phyloP scores from a whole-genome alignment of 306 rosid genomes.

The Trifolium repens region DNA sequence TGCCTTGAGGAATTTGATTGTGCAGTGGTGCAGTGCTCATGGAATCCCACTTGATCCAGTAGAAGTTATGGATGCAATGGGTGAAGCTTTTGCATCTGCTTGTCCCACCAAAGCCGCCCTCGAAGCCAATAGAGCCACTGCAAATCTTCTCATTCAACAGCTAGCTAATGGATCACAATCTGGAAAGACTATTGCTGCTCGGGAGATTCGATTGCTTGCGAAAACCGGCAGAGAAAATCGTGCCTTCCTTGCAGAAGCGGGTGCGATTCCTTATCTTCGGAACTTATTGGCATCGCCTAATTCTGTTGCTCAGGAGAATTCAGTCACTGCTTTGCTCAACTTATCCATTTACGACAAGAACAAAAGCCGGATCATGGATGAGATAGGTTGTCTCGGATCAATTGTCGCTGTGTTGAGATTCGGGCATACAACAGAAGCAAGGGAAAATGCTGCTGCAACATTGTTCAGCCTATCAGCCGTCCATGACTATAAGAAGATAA shows the following conservation, averaged over 20 bases:
- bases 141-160: slow-evolving; percentile 69
- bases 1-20: slow-evolving; percentile 81
- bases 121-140: slow-evolving; percentile 79
- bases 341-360: slow-evolving; percentile 84
- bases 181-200: slow-evolving; percentile 79
- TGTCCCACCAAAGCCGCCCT: slow-evolving; percentile 74
- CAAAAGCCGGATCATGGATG: slow-evolving; percentile 83
- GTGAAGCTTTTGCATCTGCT: slow-evolving; percentile 61
- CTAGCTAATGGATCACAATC: slow-evolving; percentile 65
- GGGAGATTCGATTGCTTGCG: slow-evolving; percentile 83
- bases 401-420: slow-evolving; percentile 75
- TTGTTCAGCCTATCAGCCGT: slow-evolving; percentile 94
- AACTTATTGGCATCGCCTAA: slow-evolving; percentile 68
- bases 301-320: slow-evolving; percentile 87
- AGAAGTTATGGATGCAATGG: slow-evolving; percentile 54
- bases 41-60: slow-evolving; percentile 78
- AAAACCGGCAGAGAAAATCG: slow-evolving; percentile 92
- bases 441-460: slow-evolving; percentile 97
- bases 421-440: slow-evolving; percentile 88
- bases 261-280: slow-evolving; percentile 82
- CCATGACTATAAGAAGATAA: slow-evolving; percentile 85
- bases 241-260: slow-evolving; percentile 89
- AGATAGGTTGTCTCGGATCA: slow-evolving; percentile 74
- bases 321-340: slow-evolving; percentile 93
- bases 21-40: slow-evolving; percentile 83